Base-by-base conservation (phyloP, 805 yeast genomes). In the Yamadazyma ubonensis region DNA sequence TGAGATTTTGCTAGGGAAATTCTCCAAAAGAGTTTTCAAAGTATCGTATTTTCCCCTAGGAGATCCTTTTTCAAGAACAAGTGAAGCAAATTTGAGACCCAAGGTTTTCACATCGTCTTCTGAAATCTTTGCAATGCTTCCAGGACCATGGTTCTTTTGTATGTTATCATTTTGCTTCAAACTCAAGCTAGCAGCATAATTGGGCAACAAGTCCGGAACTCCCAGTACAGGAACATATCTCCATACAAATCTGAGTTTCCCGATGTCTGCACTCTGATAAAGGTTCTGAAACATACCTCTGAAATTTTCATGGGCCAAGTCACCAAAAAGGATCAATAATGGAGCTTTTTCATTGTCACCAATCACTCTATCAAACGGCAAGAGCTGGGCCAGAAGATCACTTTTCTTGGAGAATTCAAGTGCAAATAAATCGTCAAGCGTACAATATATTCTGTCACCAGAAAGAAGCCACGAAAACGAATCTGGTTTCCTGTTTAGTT, bases 381-480 rank as follows among this genome's bases (percentile, higher is more conserved):
- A 32, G 1, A 59, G 53, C 2, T 42, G 47, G 6, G 35, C 34
- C 42, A 36, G 39, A 15, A 48, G 10, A 15, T 43, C 51, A 2
- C 52, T 38, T 5, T 55, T 50, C n/a, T 65, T 62, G 18, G 67
- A 66, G 0, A 87, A 76, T 56, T 83, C 82, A 41, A 93, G 67
- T 2, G 96, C 95, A 58, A 78, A 93, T 1, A 88, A 73, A 42
- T 84, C 95, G 40, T 78, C 86, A 2, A 81, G 65, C 7, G 82
- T 76, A 51, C 89, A 81, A 53, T 81, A 83, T 2, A 71, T 57
- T 18, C 69, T 67, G 35, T 75, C 75, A 42, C 81, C 78, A 46
- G 70, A 70, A 41, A 65, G 53, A 6, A 80, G 56, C 75, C 86
- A 81, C 1, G 78, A 67, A 28, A 41, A 41, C 10, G 44, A 33